These are phyloP conservation scores for Pythium periplocum DNA, from an alignment of 352 stramenopile genomes.

Conservation along the genomic window DNA sequence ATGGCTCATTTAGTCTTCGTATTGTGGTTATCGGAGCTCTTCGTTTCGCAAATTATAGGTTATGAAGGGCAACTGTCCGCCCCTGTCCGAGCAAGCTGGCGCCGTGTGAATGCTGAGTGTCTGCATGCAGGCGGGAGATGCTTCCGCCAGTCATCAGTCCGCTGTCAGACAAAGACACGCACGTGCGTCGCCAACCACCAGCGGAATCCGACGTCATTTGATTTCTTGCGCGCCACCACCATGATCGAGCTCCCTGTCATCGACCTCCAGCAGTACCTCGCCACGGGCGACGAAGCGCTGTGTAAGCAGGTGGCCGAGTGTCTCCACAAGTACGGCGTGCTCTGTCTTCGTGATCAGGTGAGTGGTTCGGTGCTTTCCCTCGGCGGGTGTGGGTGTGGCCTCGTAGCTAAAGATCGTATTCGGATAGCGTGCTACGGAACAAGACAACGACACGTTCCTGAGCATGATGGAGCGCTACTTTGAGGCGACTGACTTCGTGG, in stretches of 20 bases:
- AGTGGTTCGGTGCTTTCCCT: not conserved
- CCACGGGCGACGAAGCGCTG: slow-evolving; percentile 55
- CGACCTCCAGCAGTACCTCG: slow-evolving; percentile 78
- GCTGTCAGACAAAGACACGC: slow-evolving; percentile 10
- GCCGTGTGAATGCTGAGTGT: slow-evolving; percentile 11
- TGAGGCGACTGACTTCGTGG: slow-evolving; percentile 76
- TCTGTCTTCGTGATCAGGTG: slow-evolving; percentile 78
- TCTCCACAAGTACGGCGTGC: slow-evolving; percentile 81
- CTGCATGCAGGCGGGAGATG: not conserved
- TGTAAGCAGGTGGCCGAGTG: slow-evolving; percentile 75
- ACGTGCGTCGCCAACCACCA: slow-evolving; percentile 12
- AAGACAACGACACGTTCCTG: slow-evolving; percentile 84
- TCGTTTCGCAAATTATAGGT: slow-evolving; percentile 3
- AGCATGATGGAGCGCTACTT: slow-evolving; percentile 95
- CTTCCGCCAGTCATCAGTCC: too few species aligned
- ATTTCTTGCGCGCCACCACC: not conserved
- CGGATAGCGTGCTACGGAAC: slow-evolving; percentile 47
- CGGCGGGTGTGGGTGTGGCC: too few species aligned
- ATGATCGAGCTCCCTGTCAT: slow-evolving; percentile 82
- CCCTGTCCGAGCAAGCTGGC: slow-evolving; percentile 9
- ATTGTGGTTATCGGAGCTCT: too few species aligned
- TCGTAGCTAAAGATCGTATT: too few species aligned
- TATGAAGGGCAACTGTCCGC: slow-evolving; percentile 8
- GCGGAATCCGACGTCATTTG: not conserved
- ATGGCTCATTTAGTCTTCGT: too few species aligned